Base-by-base conservation (phyloP, 2,329 filamentous ascomycete genomes). In the Rutstroemia sp. region DNA sequence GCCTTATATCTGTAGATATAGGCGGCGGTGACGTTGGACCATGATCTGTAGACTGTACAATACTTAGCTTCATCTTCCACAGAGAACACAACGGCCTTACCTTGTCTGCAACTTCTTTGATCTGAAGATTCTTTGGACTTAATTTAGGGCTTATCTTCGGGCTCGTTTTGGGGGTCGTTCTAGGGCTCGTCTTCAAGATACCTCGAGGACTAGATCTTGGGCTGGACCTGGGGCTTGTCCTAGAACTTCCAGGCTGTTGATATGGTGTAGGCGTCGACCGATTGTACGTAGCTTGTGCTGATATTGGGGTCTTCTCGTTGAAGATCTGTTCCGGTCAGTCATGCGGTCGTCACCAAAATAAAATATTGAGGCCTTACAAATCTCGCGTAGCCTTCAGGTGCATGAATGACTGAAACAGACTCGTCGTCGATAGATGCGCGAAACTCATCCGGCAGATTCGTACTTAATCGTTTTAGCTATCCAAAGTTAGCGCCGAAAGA, bases 321-420 rank as follows among this genome's bases (percentile, higher is more conserved):
- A 45, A 51, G 6, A 36, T 44, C 48, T 50, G 39, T 25, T 34
- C 23, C 51, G 39, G 39, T 54, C n/a, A 54, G 51, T 45, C 16
- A 25, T 54, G n/a, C 6, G 38, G 23, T 27, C 19, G 48, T 53
- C 10, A 19, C 6, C 30, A 6, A 30, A 34, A 12, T 38, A 4
- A 14, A 48, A 12, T 17, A 21, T 17, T 21, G 12, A 36, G 48
- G 17, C 44, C 81, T 68, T 70, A 94, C 89, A 81, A 94, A 95
- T 64, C 82, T 82, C 56, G 83, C 80, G 71, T 94, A 96, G 60
- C 87, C 89, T 61, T 89, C 79, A 0, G 92, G 91, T 16, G 89
- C 89, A 76, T 96, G 92, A 63, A 96, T 96, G 54, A 95, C 92
- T 1, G 92, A 96, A 53, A 89, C 80, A 23, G 90, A 86, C 63